Base-by-base conservation (phyloP, 2,329 filamentous ascomycete genomes). In the Epichloe sylvatica region DNA sequence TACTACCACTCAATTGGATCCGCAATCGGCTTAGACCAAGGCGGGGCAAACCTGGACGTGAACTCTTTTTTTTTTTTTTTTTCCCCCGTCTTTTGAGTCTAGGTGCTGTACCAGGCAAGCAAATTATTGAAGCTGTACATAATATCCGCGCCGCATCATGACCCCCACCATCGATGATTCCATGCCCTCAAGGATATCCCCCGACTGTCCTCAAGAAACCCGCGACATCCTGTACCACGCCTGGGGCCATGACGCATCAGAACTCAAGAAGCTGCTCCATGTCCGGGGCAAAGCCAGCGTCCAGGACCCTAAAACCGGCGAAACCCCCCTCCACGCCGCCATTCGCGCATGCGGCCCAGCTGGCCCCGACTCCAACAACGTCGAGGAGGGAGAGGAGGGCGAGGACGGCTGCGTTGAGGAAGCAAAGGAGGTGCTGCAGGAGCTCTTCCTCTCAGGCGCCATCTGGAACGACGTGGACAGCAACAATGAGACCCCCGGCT, bases 381-480 rank as follows among this genome's bases (percentile, higher is more conserved):
- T 55, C 5, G 56, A 61, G 3, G 64, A 65, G 3, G 62, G 63
- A 9, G 67, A 69, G 23, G 66, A 65, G 3, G 62, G 63, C 9
- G 67, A 69, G 23, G 66, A 69, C 25, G 58, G 67, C 48, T 62
- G 66, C 25, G 64, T 84, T 34, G 76, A 81, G 44, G 76, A 77
- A 38, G 85, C 81, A 3, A 75, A 76, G 49, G 78, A 81, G 47
- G 83, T 83, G 0, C 71, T 96, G 4, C 77, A 78, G 56, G 78
- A 92, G 60, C 74, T 97, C 7, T 80, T 97, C 52, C 77, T 90
- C 60, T 84, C 85, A 57, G 92, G 92, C 34, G 92, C 88, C 11
- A 96, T 97, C 57, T 98, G 92, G 92, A 98, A 98, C 69, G 90
- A 96, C 64, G 72, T 97, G 50, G 88, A 97, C 65, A 69, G 73